Evolutionary conservation across 352 stramenopile genomes (phyloP), one percentile per base, ranked within the genome.

Genomic region (Phytopythium oedochilum): DNA sequence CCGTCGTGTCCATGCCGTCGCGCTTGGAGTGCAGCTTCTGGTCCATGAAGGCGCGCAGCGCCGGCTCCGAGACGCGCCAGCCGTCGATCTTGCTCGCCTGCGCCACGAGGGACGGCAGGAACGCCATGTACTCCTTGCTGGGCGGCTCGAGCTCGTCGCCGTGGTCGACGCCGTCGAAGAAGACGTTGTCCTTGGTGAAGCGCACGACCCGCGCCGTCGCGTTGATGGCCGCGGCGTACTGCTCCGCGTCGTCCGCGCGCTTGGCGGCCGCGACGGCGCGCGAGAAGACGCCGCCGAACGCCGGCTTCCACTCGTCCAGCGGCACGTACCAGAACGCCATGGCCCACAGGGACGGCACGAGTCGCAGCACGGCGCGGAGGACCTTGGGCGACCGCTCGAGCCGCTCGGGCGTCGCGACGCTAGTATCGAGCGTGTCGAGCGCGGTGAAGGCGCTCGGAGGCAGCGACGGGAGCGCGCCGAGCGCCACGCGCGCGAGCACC

Each of bases 111-210:
- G 75, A 35, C 9, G 74, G 52, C 39, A 88, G 58, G 45, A 68
- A 76, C 10, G 26, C 43, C 55, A 84, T 34, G 35, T 73, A 85
- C 20, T 50, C 63, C 15, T 55, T 60, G 59, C 62, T 56, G 28
- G 57, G 48, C 15, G 58, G 42, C 40, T 71, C 63, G 5, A 64
- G n/a, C 28, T 64, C 31, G 23, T 57, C 60, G 20, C 47, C 63
- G 2, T 32, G 29, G 42, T 73, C 60, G 25, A 62, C 63, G 25
- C 64, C 32, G 62, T 81, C 70, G 34, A 69, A 50, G 35, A 88
- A 88, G 31, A 82, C 68, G 18, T 66, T 71, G 65, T 88, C 74
- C 57, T 88, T 88, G n/a, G 70, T 88, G 66, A 88, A 88, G 28
- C 77, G 77, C 39, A 85, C 68, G 25, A 82, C 69, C 3, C 70